A percentile compares a stretch with the other conserved stretches of the same genome.
Evolutionary conservation across 2,329 filamentous ascomycete genomes (phyloP).

Genomic region (Eurotiales sp.): DNA sequence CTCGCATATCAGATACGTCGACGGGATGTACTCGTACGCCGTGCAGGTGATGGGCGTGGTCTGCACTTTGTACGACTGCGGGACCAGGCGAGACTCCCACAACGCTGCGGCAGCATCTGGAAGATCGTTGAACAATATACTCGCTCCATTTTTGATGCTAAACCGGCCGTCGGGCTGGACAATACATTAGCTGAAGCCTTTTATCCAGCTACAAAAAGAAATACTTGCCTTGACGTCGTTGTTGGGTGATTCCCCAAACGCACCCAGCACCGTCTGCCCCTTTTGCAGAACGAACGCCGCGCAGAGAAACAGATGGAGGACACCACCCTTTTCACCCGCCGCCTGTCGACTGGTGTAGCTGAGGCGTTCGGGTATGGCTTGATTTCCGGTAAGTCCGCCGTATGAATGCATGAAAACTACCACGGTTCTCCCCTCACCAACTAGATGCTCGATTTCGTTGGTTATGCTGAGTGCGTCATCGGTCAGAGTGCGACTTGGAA

Average conservation of each 20-base stretch:
- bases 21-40: conserved; percentile 19
- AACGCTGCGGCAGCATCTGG: conserved; percentile 16
- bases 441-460: conserved; percentile 16
- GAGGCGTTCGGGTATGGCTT: conserved; percentile 19
- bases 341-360: conserved; percentile 13
- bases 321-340: conserved; percentile 16
- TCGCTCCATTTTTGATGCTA: conserved; percentile 12
- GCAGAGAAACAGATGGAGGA: conserved; percentile 18
- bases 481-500: conserved; percentile 10
- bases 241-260: conserved; percentile 12
- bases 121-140: conserved; percentile 19
- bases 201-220: background rate
- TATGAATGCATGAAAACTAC: conserved; percentile 24
- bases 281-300: conserved; percentile 20
- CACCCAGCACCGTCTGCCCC: conserved; percentile 18
- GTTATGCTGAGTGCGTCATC: conserved; percentile 14
- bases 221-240: conserved; percentile 12
- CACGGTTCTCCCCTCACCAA: conserved; percentile 18
- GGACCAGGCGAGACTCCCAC: conserved; percentile 16
- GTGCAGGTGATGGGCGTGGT: conserved; percentile 10
- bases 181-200: background rate
- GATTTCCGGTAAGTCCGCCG: conserved; percentile 21
- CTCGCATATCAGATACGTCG: conserved; percentile 20
- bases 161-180: conserved; percentile 17
- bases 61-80: conserved; percentile 16